Conservation (phyloP, 139 green algal species). For the Parachlorella kessleri region DNA sequence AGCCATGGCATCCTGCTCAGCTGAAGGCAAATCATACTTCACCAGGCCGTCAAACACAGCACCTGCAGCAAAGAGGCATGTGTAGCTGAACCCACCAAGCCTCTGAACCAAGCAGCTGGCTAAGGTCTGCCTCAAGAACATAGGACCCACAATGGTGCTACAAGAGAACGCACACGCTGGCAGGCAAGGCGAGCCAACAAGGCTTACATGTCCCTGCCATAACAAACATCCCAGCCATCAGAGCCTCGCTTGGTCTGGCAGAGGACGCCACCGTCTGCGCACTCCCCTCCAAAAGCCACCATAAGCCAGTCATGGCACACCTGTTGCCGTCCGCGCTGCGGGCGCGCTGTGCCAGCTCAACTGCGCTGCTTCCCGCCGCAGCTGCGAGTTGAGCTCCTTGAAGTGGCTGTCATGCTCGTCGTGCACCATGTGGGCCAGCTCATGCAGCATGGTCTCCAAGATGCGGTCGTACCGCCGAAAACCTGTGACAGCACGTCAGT, state of each 20-base stretch:
- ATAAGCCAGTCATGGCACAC: too few relatives aligned
- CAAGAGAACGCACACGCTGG: too few relatives aligned
- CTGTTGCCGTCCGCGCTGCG: neutral
- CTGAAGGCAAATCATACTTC: slow-evolving; percentile 12
- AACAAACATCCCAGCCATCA: too few relatives aligned
- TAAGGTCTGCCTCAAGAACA: neutral
- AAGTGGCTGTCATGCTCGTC: slow-evolving; percentile 84
- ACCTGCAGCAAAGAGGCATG: slow-evolving; percentile 1
- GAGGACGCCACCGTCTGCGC: too few relatives aligned
- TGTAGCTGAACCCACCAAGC: neutral
- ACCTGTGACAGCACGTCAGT: slow-evolving; percentile 12
- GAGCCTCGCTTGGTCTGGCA: too few relatives aligned
- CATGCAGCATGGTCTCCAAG: slow-evolving; percentile 84
- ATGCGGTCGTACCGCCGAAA: slow-evolving; percentile 67
- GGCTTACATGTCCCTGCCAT: too few relatives aligned
- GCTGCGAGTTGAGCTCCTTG: slow-evolving; percentile 74
- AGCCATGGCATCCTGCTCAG: slow-evolving; percentile 35
- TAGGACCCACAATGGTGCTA: too few relatives aligned
- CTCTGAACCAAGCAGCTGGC: neutral
- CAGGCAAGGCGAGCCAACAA: too few relatives aligned
- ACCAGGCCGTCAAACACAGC: slow-evolving; percentile 8
- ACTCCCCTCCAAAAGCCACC: too few relatives aligned
- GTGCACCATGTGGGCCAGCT: slow-evolving; percentile 86
- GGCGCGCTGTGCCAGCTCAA: slow-evolving; percentile 28
- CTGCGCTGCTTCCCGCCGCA: slow-evolving; percentile 43